Base-by-base conservation (phyloP, 495 filamentous ascomycete species). In the Tetracladium marchalianum region DNA sequence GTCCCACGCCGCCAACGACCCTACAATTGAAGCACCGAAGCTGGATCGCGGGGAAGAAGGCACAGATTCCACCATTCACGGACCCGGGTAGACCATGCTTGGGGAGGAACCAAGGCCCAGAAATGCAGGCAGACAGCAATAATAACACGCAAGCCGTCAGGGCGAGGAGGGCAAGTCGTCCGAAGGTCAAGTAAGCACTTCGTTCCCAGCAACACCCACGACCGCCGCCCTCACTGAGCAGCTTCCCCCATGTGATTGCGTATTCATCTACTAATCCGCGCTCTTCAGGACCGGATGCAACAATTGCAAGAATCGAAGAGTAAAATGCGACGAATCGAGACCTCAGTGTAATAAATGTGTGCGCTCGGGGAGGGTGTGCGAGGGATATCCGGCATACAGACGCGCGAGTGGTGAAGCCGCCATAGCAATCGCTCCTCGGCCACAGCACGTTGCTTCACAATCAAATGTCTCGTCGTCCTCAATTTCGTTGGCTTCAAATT, bases 321-420 rank as follows among this genome's bases (percentile, higher is more conserved):
- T 84, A 22, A 82, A 83, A 62, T 84, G 80, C 62, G 80, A 78
- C 59, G 80, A 84, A 58, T 66, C 65, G 47, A 77, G 74, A 42
- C 79, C 80, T 4, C 51, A 55, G 3, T 84, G 79, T 53, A 61
- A 61, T 31, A 73, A 76, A 34, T 84, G 80, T 50, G 58, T 74
- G 13, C 63, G 66, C 17, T 71, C 70, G 8, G 69, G 64, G 45
- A 70, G 67, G 49, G 41, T 49, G 15, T 77, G 73, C 54, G 57
- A 60, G 22, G 73, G 73, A 46, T 77, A 75, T 47, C 72, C 72
- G 12, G 66, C 72, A 65, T 50, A 68, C 65, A 31, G 15, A 55
- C 39, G 43, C 44, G 19, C 50, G 1, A 37, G 15, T 27, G 41
- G 17, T 1, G 55, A 49, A 11, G 44, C 36, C 22, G 37, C 44